Base-by-base conservation (phyloP, 1,139 yeast genomes). In the Kodamaea derodonti region DNA sequence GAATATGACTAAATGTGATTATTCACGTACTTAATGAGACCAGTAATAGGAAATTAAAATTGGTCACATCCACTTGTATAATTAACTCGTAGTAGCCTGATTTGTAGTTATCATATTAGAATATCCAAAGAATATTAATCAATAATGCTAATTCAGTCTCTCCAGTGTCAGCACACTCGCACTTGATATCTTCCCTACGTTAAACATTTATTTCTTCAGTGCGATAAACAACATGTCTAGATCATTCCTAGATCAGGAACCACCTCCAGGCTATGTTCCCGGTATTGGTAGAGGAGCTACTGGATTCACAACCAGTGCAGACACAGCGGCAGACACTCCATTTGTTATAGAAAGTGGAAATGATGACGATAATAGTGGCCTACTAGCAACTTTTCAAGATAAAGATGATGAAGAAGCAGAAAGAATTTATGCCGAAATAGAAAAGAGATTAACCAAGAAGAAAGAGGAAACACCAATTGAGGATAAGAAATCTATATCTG, bases 211-310 rank as follows among this genome's bases (percentile, higher is more conserved):
- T n/a, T n/a, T n/a, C n/a, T n/a, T n/a, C n/a, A n/a, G n/a, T n/a
- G n/a, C n/a, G n/a, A n/a, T n/a, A n/a, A n/a, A n/a, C n/a, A n/a
- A n/a, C 22, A 27, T 27, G 30, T 14, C 20, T 13, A 16, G 23
- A 17, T 15, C 78, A n/a, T 92, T 92, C 58, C 68, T 92, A 36
- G 90, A 84, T 50, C 88, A 84, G 62, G 80, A 82, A 43, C 83
- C 97, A 0, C 98, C 98, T 0, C 77, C 83, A 3, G 95, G 95
- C 5, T 92, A 92, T 54, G 75, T 88, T 26, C 84, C 97, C 2
- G 98, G 98, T 22, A 62, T 88, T 7, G 98, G 97, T 0, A 69
- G 98, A 52, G 98, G 98, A 13, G 98, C 97, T 2, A 77, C 86
- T 0, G 97, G 97, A 1, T 90, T 90, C 56, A 79, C 92, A 0